Percentiles rank a stretch among this genome's conserved stretches.
Evolutionary conservation across 768 basidiomycete species (phyloP).

Genomic region (Galerina marginata): DNA sequence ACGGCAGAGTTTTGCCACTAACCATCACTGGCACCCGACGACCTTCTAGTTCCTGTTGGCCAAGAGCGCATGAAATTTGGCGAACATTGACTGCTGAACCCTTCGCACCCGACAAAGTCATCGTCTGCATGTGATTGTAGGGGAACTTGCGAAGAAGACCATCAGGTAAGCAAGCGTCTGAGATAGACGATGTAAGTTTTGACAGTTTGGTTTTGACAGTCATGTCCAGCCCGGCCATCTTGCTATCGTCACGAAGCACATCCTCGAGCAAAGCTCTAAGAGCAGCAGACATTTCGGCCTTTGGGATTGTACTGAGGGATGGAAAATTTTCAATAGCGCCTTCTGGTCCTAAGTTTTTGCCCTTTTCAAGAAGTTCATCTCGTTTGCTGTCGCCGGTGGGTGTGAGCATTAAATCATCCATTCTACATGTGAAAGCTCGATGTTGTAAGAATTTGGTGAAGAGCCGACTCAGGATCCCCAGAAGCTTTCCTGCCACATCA

Average conservation of each 20-base stretch:
- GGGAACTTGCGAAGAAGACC: slow-evolving; percentile 94
- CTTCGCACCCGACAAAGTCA: slow-evolving; percentile 98
- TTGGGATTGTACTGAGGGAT: slow-evolving; percentile 58
- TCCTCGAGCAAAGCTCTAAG: slow-evolving; percentile 82
- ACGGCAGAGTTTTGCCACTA: slow-evolving; percentile 96
- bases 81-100: slow-evolving; percentile 97
- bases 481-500: slow-evolving; percentile 84
- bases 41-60: slow-evolving; percentile 98
- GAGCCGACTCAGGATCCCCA: slow-evolving; percentile 90
- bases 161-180: slow-evolving; percentile 84
- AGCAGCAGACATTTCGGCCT: slow-evolving; percentile 58
- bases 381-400: slow-evolving; percentile 77
- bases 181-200: slow-evolving; percentile 88
- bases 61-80: slow-evolving; percentile 97
- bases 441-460: slow-evolving; percentile 98
- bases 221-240: slow-evolving; percentile 96
- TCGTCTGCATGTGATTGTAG: slow-evolving; percentile 98
- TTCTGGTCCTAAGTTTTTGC: slow-evolving; percentile 76
- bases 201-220: slow-evolving; percentile 87
- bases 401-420: slow-evolving; percentile 96
- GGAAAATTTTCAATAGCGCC: slow-evolving; percentile 93
- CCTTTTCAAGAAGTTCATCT: slow-evolving; percentile 67
- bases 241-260: slow-evolving; percentile 91
- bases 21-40: slow-evolving; percentile 99
- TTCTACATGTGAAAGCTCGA: slow-evolving; percentile 96